Conservation (phyloP, 73 alveolate species). For the Blepharisma japonicum region DNA sequence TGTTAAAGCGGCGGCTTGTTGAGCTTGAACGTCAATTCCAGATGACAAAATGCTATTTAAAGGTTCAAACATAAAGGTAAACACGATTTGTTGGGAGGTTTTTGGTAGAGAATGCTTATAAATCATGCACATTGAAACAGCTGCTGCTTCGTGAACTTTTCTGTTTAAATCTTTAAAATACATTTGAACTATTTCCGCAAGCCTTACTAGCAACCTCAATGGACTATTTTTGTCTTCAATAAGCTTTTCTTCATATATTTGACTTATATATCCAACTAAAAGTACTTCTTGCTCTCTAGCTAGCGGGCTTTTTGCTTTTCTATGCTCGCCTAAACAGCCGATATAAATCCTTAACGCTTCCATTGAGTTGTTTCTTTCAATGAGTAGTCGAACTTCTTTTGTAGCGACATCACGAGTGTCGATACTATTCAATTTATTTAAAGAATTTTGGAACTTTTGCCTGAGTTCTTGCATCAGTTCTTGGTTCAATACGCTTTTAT, state of each 20-base stretch:
- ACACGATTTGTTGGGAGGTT: not conserved
- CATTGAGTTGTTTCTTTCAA: not conserved
- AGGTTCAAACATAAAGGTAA: constrained; percentile 7
- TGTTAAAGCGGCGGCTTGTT: constrained; percentile 1
- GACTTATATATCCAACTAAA: not conserved
- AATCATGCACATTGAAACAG: not conserved
- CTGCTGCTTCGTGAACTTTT: not conserved
- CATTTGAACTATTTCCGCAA: not conserved
- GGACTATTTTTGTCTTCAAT: not conserved
- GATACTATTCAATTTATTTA: not conserved
- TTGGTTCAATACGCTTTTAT: not conserved
- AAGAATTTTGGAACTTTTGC: constrained; percentile 1
- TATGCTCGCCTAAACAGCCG: not conserved
- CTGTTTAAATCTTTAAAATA: not conserved
- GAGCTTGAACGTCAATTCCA: constrained; percentile 1
- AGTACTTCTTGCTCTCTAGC: not conserved
- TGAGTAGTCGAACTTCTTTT: not conserved
- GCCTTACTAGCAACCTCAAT: not conserved
- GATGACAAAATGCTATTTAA: not conserved
- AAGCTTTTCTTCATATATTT: not conserved
- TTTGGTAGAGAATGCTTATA: not conserved
- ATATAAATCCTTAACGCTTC: constrained; percentile 1
- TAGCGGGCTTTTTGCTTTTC: not conserved
- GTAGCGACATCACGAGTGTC: not conserved
- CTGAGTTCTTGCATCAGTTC: constrained; percentile 1